Evolutionary conservation across 306 rosid genomes (phyloP), one percentile per base, ranked within the genome.

Genomic region (Rubus idaeus): DNA sequence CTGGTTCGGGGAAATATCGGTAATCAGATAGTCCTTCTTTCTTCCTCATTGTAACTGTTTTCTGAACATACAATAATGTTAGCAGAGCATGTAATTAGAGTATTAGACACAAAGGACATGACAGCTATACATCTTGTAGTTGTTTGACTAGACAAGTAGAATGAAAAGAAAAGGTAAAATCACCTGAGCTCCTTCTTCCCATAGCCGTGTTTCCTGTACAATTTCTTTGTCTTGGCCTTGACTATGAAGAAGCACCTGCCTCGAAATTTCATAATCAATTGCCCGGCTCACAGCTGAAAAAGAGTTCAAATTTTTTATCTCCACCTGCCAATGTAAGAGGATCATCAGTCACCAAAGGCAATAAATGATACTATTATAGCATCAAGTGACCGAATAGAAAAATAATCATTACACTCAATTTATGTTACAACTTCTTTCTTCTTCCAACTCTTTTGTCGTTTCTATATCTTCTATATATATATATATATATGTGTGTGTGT

Each of bases 1-100:
- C 98, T 71, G 97, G 97, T 83, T 95, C 97, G 62, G 99, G 99
- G 83, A 90, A 92, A 87, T 95, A 95, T 84, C 92, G 88, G 83
- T 95, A 95, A 89, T 95, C 99, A 75, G 99, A 85, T 66, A 95
- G 97, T 70, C 99, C 97, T 89, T 95, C 97, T 83, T 95, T 92
- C 84, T 89, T 95, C 90, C 99, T 95, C 99, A 95, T 95, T 76
- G 97, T 88, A 79, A 95, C 84, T 68, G 97, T 92, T 87, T 83
- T 90, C 98, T 88, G 85, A 75, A 58, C 77, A 78, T 49, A 40
- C 20, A 83, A 83, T 77, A 77, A 20, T 74, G 77, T 71, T 71
- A 45, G 49, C 46, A 30, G 72, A 53, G 68, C 60, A 78, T 74
- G 73, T 77, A 73, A 80, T 70, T 60, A n/a, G n/a, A n/a, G n/a